Percentiles rank a stretch among this genome's conserved stretches.
phyloP scores from a whole-genome alignment of 179 eudicot genomes.

The Gypsophila paniculata region DNA sequence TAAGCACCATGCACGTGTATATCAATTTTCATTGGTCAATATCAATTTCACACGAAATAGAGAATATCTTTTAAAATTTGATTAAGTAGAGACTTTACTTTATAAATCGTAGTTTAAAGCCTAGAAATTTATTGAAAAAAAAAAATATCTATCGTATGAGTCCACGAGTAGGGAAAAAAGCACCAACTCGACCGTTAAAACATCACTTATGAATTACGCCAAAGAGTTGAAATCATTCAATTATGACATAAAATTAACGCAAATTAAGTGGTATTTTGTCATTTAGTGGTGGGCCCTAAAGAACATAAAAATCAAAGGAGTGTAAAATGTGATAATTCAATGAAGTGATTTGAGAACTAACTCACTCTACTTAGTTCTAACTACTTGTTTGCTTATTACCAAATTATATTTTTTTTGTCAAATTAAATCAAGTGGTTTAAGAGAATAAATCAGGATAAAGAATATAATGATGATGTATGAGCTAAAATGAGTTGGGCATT shows the following conservation, averaged over 20 bases:
- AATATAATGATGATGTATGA: neutral
- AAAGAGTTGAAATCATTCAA: constrained; percentile 13
- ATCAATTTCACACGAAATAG: no score
- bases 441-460: neutral
- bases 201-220: constrained; percentile 14
- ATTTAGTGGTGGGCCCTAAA: constrained; percentile 4
- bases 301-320: constrained; percentile 2
- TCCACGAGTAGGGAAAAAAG: neutral
- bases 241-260: no score
- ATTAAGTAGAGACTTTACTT: no score
- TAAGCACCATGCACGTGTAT: no score
- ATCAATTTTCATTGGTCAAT: no score
- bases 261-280: constrained; percentile 11
- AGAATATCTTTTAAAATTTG: no score
- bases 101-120: no score
- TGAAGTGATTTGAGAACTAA: constrained; percentile 12
- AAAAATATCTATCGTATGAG: no score
- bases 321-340: neutral
- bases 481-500: constrained; percentile 12
- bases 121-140: no score
- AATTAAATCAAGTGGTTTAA: neutral
- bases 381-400: neutral
- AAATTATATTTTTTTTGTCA: neutral
- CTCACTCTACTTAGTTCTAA: constrained; percentile 9
- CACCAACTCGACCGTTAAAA: neutral